phyloP scores from a whole-genome alignment of 805 yeast genomes.

The Candida maesae region DNA sequence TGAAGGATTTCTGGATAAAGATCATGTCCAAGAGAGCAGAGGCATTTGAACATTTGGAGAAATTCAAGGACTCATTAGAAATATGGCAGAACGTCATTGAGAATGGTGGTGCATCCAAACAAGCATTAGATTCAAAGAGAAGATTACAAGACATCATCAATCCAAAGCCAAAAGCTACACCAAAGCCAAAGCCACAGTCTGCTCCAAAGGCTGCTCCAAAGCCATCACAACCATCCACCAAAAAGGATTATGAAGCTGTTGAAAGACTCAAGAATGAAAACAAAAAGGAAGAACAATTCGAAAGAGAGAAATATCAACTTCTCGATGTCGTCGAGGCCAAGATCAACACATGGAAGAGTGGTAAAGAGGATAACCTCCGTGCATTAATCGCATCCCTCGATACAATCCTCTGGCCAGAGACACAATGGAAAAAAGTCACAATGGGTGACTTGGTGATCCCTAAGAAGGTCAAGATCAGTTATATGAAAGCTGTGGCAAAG shows the following conservation, averaged over 20 bases:
- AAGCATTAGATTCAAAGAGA: conserved; percentile 74
- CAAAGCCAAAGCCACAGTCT: conserved; percentile 5
- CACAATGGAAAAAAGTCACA: conserved; percentile 63
- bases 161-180: conserved; percentile 42
- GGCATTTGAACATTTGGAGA: conserved; percentile 75
- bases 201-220: conserved; percentile 11
- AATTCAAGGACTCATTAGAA: conserved; percentile 56
- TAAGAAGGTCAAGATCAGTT: conserved; percentile 80
- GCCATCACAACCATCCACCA: conserved; percentile 3
- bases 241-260: conserved; percentile 40
- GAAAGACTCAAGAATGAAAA: conserved; percentile 48
- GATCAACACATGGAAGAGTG: conserved; percentile 60
- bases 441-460: conserved; percentile 80
- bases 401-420: conserved; percentile 59
- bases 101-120: conserved; percentile 61
- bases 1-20: conserved; percentile 72
- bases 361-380: conserved; percentile 79
- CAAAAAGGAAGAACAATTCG: conserved; percentile 41
- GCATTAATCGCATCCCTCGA: conserved; percentile 70
- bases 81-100: conserved; percentile 60
- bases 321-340: conserved; percentile 59
- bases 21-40: conserved; percentile 73
- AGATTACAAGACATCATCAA: conserved; percentile 66
- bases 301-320: conserved; percentile 54
- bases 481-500: conserved; percentile 85